Evolutionary conservation across 306 rosid species (phyloP).

Genomic region (Cucumis hystrix): DNA sequence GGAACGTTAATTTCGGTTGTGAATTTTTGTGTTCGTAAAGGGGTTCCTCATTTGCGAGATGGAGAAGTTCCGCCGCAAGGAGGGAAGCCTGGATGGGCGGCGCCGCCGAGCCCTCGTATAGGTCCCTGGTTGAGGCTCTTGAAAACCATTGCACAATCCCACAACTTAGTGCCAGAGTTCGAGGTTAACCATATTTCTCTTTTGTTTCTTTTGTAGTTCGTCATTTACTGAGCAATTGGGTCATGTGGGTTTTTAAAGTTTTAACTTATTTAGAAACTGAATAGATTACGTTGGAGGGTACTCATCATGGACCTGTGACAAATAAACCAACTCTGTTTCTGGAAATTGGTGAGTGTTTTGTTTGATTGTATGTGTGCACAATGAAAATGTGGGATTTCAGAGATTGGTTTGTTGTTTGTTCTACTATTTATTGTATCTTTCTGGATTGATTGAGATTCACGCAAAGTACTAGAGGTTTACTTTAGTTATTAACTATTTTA

Average conservation of each 20-base stretch:
- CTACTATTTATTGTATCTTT: background rate
- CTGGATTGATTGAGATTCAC: background rate
- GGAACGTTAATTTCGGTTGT: background rate
- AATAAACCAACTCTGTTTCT: slow-evolving; percentile 72
- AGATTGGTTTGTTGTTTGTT: background rate
- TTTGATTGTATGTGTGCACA: background rate
- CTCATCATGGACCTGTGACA: slow-evolving; percentile 90
- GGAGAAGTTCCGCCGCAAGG: slow-evolving; percentile 90
- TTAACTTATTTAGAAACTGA: background rate
- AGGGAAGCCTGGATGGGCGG: slow-evolving; percentile 95
- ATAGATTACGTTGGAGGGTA: slow-evolving; percentile 90
- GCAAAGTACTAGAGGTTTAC: background rate
- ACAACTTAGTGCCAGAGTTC: slow-evolving; percentile 69
- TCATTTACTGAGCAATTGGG: background rate
- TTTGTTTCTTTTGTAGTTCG: background rate
- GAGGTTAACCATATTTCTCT: slow-evolving; percentile 35
- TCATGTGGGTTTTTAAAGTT: background rate
- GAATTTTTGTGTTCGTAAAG: slow-evolving; percentile 12
- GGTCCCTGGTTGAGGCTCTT: slow-evolving; percentile 85
- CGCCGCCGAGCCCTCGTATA: slow-evolving; percentile 59
- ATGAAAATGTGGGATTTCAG: background rate
- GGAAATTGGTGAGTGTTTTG: slow-evolving; percentile 66
- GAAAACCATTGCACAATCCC: slow-evolving; percentile 55
- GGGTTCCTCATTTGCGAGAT: slow-evolving; percentile 82
- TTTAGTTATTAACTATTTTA: too few relatives aligned